Conservation (phyloP, 352 stramenopile genomes). For the Vaucheria bursata region DNA sequence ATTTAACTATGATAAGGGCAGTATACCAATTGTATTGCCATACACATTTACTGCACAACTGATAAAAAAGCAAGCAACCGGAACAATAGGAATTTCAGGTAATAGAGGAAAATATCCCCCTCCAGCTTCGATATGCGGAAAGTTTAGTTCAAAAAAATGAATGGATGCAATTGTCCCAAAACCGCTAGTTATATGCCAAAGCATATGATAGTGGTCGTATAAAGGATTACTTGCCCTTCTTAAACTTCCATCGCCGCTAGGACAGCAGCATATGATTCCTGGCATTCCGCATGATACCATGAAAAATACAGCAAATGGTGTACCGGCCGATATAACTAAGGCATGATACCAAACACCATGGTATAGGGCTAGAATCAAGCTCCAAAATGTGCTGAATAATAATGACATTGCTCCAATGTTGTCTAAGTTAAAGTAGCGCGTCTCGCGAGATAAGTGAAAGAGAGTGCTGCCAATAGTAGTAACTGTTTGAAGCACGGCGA, state of each 20-base stretch:
- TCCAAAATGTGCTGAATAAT: constrained; percentile 32
- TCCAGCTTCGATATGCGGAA: constrained; percentile 28
- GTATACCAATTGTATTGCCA: constrained; percentile 30
- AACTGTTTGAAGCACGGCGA: constrained; percentile 26
- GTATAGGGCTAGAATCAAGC: constrained; percentile 12
- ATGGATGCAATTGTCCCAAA: constrained; percentile 31
- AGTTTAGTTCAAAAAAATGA: constrained; percentile 42
- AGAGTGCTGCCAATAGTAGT: constrained; percentile 38
- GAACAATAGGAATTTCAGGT: constrained; percentile 32
- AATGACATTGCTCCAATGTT: constrained; percentile 44
- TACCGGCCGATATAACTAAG: constrained; percentile 2
- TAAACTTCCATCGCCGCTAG: constrained; percentile 22
- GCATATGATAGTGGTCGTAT: constrained; percentile 45
- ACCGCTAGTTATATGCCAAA: constrained; percentile 28
- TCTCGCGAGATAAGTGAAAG: constrained; percentile 43
- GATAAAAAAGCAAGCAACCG: constrained; percentile 12
- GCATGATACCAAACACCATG: constrained; percentile 35
- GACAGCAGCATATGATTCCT: constrained; percentile 33
- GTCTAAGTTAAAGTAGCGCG: constrained; percentile 46
- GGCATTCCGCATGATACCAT: constrained; percentile 42
- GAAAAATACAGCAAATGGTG: constrained; percentile 32
- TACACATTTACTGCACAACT: constrained; percentile 35
- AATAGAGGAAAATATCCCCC: constrained; percentile 35
- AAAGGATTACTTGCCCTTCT: constrained; percentile 33
- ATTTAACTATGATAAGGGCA: constrained; percentile 28